Evolutionary conservation across 192 early-diverging fungal genomes (phyloP).

Genomic region (Coemansia sp.): DNA sequence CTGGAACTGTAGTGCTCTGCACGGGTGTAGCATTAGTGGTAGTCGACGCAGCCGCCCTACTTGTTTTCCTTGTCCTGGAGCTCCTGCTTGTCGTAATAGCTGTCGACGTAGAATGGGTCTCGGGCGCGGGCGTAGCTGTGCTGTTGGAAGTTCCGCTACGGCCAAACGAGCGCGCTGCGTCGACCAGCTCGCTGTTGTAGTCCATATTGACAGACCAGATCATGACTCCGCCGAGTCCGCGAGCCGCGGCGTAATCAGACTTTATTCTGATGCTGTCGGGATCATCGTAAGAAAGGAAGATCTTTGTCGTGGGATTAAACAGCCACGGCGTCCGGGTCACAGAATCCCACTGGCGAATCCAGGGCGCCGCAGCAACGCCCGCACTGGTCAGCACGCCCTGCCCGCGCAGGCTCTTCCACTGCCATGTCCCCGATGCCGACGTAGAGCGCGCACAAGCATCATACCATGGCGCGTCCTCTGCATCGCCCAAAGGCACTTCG

Average conservation of each 20-base stretch:
- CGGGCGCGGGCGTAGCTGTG: not conserved
- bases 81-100: not conserved
- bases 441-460: constrained; percentile 51
- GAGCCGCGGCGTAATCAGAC: constrained; percentile 53
- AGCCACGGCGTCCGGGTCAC: constrained; percentile 66
- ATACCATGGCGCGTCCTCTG: constrained; percentile 56
- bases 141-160: not conserved
- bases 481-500: constrained; percentile 51
- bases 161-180: constrained; percentile 25
- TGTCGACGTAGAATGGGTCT: not conserved
- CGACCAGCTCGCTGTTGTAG: constrained; percentile 58
- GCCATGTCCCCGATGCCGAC: constrained; percentile 60
- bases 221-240: constrained; percentile 60
- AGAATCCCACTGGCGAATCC: constrained; percentile 62
- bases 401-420: constrained; percentile 57
- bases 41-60: no score
- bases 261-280: constrained; percentile 56
- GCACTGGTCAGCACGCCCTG: constrained; percentile 51
- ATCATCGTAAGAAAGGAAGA: constrained; percentile 68
- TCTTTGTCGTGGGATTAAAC: constrained; percentile 57
- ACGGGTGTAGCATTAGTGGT: not conserved
- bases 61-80: not conserved
- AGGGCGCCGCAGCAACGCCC: constrained; percentile 54
- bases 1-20: not conserved
- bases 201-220: constrained; percentile 54